A percentile compares a stretch with the other conserved stretches of the same genome.
phyloP scores from a whole-genome alignment of 2,329 filamentous ascomycete genomes.

The Arthrobotrys iridis region DNA sequence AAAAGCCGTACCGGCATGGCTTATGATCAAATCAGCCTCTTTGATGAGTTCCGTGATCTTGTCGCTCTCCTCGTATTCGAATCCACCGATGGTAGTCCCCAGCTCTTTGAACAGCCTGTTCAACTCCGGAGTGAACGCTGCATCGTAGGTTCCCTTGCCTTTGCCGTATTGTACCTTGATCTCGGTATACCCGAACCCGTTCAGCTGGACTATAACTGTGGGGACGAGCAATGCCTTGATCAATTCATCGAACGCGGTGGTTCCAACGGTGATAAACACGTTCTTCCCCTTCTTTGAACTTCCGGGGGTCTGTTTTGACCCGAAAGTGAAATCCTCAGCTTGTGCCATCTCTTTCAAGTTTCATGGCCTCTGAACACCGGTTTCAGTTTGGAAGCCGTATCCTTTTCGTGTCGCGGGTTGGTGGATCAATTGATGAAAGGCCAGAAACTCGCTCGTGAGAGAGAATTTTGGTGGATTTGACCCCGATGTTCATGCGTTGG shows the following conservation, averaged over 20 bases:
- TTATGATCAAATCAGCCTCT: constrained; percentile 78
- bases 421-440: background rate
- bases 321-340: background rate
- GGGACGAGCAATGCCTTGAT: constrained; percentile 72
- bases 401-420: background rate
- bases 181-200: constrained; percentile 72
- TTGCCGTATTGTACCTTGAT: constrained; percentile 84
- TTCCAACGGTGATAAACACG: constrained; percentile 86
- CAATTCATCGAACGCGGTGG: constrained; percentile 80
- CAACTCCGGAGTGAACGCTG: constrained; percentile 40
- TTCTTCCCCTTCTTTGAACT: background rate
- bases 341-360: background rate
- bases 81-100: constrained; percentile 66
- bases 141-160: constrained; percentile 64
- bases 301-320: background rate
- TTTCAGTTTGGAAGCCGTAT: background rate
- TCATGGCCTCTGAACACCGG: background rate
- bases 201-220: constrained; percentile 72
- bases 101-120: constrained; percentile 20
- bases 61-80: constrained; percentile 70
- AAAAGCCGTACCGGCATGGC: constrained; percentile 78
- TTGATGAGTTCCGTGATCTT: constrained; percentile 66
- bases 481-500: background rate
- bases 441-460: too few relatives aligned
- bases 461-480: background rate